Base-by-base conservation (phyloP, 2,329 filamentous ascomycete species). In the Diaporthe sp. region DNA sequence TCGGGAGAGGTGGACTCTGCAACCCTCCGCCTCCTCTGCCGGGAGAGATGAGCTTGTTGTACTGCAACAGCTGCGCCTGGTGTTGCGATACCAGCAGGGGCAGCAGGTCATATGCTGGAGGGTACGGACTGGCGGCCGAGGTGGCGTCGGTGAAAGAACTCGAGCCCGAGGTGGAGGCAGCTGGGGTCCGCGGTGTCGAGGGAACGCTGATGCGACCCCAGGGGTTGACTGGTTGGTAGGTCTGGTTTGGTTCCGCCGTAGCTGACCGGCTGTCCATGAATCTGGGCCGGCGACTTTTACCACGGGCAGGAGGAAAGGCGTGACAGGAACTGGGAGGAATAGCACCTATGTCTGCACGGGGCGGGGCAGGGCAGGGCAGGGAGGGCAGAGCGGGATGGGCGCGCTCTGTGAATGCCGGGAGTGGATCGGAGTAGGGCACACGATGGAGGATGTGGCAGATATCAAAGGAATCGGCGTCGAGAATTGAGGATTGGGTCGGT, bases 41-140 rank as follows among this genome's bases (percentile, higher is more conserved):
- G 67, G 90, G 88, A 72, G 90, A 89, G 78, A 93, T 88, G 81
- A 93, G 89, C 81, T 89, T 90, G 83, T 92, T 93, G 86, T 93
- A 93, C 79, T 92, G 88, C 70, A 90, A 87, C 74, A 93, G 88
- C 83, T 92, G 90, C 72, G 89, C 89, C 80, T 92, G 89, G 78
- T 92, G 90, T 77, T 91, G 90, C 22, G 90, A 90, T 75, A 91
- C 86, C 79, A 91, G 84, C 77, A 91, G 87, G 49, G 90, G 90
- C 39, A 90, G 84, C 75, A 91, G 85, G 77, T 91, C 89, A 79
- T 91, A 79, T 76, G 87, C 86, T 77, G 86, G 81, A 61, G 79
- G 78, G 74, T 76, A 78, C 65, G 72, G 81, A 31, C 75, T 75
- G 61, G 62, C 46, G 61, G 62, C 46, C 62, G 73, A 68, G 78